A percentile compares a stretch with the other conserved stretches of the same genome.
Conservation (phyloP, 2,329 filamentous ascomycete genomes). For the Sclerotinia sclerotiorum region DNA sequence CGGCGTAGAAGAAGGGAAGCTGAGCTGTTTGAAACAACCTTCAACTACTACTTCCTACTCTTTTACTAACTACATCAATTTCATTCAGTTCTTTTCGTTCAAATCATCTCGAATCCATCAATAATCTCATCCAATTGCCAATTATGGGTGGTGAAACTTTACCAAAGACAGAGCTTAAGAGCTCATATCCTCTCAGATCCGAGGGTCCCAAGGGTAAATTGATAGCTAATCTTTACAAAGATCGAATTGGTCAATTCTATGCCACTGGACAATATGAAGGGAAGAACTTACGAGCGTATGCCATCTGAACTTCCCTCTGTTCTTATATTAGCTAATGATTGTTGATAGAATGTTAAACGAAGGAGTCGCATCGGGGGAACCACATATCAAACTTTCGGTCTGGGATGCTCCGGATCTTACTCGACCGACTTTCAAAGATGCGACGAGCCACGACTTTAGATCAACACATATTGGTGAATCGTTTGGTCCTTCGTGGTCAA, state of each 20-base stretch:
- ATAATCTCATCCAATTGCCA: constrained; percentile 28
- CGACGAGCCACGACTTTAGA: constrained; percentile 70
- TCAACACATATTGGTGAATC: constrained; percentile 71
- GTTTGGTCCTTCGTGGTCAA: constrained; percentile 95
- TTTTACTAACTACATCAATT: neutral
- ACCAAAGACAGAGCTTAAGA: constrained; percentile 33
- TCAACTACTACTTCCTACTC: too few relatives aligned
- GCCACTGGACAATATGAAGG: constrained; percentile 73
- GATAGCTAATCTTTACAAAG: constrained; percentile 81
- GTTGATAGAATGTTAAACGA: constrained; percentile 67
- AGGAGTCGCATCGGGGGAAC: constrained; percentile 62
- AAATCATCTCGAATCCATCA: constrained; percentile 12
- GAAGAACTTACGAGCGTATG: constrained; percentile 71
- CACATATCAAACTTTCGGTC: constrained; percentile 79
- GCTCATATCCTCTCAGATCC: constrained; percentile 40
- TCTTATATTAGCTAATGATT: constrained; percentile 20
- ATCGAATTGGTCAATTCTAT: constrained; percentile 80
- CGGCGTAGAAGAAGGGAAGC: constrained; percentile 12
- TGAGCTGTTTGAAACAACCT: constrained; percentile 5
- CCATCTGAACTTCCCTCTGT: constrained; percentile 29
- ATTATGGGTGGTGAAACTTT: constrained; percentile 41
- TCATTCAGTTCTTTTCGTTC: neutral
- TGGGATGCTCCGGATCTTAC: constrained; percentile 79
- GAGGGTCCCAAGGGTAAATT: constrained; percentile 65
- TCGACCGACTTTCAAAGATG: constrained; percentile 84